Evolutionary conservation across 768 basidiomycete species (phyloP), one percentile per base, ranked within the genome.

Genomic region (Tremella fuciformis): DNA sequence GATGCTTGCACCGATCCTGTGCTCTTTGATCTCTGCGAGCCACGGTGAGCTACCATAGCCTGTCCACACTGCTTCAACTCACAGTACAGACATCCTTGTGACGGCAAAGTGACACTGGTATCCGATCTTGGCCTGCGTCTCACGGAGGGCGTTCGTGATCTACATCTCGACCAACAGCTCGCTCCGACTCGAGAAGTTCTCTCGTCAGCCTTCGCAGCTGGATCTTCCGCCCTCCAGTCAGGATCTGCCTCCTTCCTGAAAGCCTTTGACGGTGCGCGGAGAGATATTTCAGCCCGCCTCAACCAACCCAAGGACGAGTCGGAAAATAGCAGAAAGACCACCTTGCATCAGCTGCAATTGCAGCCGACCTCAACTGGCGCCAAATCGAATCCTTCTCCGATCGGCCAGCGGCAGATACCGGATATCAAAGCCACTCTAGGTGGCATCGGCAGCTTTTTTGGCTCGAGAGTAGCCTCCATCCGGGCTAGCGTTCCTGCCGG

Each of bases 21-120:
- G 61, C 78, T 98, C 11, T 99, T 99, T 71, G 96, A 99, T 73
- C 89, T 98, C 49, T 84, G 94, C 54, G 96, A 99, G 75, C 89
- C 94, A 37, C 82, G 89, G 91, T 91, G 60, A 40, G 29, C 42
- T 47, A 46, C 6, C 21, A 34, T 38, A 15, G 7, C 16, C 6
- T 4, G 16, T 46, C 7, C n/a, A 6, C 15, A 46, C 16, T 15
- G n/a, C n/a, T 4, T 18, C 22, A 4, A 8, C 42, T 26, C 51
- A 54, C 61, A 7, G 22, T 13, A 9, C 58, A 92, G 92, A 50
- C 94, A 98, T 77, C 94, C 94, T 39, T 96, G 93, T 75, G 89
- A 86, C 58, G 89, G 90, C 65, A 90, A 89, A 71, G 88, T 89
- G 0, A 88, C 88, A 13, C 85, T 89, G 0, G 88, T 97, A 3